Evolutionary conservation across 2,329 filamentous ascomycete genomes (phyloP).

Genomic region (Penicillium glabrum): DNA sequence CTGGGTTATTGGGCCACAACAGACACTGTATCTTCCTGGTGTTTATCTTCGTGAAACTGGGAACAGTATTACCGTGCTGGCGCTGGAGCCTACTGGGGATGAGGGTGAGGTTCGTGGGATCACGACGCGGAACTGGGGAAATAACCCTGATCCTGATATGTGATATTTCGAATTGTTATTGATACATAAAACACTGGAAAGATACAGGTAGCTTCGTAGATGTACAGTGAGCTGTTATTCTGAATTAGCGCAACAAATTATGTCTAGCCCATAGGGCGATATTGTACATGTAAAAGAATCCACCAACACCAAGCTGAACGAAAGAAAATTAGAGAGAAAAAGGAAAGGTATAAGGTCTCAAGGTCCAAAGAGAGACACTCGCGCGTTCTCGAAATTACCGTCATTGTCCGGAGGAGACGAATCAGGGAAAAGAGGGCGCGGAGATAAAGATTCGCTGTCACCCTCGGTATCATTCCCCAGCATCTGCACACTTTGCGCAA

Average conservation of each 20-base stretch:
- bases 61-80: slow-evolving; percentile 47
- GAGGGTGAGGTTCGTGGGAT: slow-evolving; percentile 16
- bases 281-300: neutral
- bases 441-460: neutral
- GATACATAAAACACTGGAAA: no score
- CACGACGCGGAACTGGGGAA: slow-evolving; percentile 29
- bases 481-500: slow-evolving; percentile 1
- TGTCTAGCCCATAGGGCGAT: neutral
- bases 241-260: neutral
- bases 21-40: slow-evolving; percentile 49
- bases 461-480: neutral
- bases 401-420: neutral
- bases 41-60: slow-evolving; percentile 32
- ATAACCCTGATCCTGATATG: slow-evolving; percentile 27
- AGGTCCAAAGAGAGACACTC: neutral
- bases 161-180: neutral
- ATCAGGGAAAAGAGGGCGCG: neutral
- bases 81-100: slow-evolving; percentile 42
- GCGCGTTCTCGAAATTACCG: neutral
- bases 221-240: no score
- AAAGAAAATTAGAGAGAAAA: neutral
- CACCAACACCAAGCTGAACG: neutral
- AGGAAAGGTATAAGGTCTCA: neutral
- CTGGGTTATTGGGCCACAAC: slow-evolving; percentile 51
- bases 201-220: neutral